These are phyloP conservation scores for Glaciozyma martinii DNA, from an alignment of 768 basidiomycete genomes.

Conservation along the genomic window DNA sequence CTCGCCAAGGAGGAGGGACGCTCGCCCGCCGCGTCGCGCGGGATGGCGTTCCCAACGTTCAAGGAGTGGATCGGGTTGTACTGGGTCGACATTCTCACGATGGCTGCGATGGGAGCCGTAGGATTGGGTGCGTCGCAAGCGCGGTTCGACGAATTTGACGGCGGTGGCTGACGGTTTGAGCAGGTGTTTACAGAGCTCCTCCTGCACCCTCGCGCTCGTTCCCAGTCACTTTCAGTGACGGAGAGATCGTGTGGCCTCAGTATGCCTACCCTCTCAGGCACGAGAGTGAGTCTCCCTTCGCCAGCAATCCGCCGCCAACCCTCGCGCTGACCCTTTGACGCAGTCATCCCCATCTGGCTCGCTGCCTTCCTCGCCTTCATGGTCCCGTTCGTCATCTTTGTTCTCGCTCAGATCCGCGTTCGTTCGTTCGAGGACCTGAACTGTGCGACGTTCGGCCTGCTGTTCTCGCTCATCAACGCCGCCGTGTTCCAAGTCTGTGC, in stretches of 20 bases:
- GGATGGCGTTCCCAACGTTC: constrained; percentile 36
- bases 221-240: constrained; percentile 40
- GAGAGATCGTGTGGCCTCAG: constrained; percentile 50
- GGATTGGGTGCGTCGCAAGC: constrained; percentile 44
- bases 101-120: constrained; percentile 51
- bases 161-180: no score
- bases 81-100: constrained; percentile 50
- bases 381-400: constrained; percentile 51
- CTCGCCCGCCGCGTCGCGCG: background rate
- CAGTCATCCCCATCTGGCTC: constrained; percentile 47
- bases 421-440: constrained; percentile 46
- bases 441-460: constrained; percentile 50
- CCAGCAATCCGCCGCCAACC: no score
- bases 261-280: constrained; percentile 49
- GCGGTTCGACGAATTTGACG: no score
- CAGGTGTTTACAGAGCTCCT: constrained; percentile 43
- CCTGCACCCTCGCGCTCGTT: constrained; percentile 39
- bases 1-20: background rate
- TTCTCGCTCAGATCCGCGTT: constrained; percentile 50
- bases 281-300: constrained; percentile 39
- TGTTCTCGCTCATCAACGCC: constrained; percentile 48
- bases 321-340: no score
- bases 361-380: constrained; percentile 52
- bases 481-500: constrained; percentile 47
- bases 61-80: constrained; percentile 47